Evolutionary conservation across 2,329 filamentous ascomycete species (phyloP), one percentile per base, ranked within the genome.

Genomic region (Dryadomyces quercus-mongolicae): DNA sequence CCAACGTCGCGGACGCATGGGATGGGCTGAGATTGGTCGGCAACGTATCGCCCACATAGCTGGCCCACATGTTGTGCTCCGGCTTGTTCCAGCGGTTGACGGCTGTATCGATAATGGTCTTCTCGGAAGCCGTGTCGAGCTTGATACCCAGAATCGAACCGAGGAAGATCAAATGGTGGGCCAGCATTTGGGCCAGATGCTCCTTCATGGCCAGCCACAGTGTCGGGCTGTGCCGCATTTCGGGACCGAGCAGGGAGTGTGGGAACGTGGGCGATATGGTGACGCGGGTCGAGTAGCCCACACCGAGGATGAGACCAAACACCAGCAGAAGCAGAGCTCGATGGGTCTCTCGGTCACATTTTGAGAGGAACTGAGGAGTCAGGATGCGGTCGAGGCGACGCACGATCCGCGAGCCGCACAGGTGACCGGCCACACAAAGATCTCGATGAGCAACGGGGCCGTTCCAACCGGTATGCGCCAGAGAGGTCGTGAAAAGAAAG

Each of bases 161-260:
- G 9, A 67, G 52, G 36, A 63, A 66, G 9, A 65, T 63, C 21
- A 66, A 51, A 45, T 67, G 62, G 46, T 65, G 63, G 3, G 63
- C 64, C 8, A 67, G 58, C 62, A 63, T 67, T 58, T 65, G 64
- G 20, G 63, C 62, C 38, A 67, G 58, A 47, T 65, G 64, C 51
- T 65, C 64, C 55, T 65, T 64, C 62, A 65, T 65, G 31, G 62
- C 60, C 18, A 67, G 49, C 64, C 64, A 66, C 22, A 65, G 59
- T 5, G 64, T 66, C 40, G 65, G 65, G 54, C 64, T 67, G 48
- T 63, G 60, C 13, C 61, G 64, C 48, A 65, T 61, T 52, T 63
- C 61, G 12, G 58, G 54, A 13, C 55, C 58, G 13, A 62, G 58
- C 36, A 65, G 50, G 20, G 59, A 60, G 42, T 61, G 51, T 0